Evolutionary conservation across 176 grass and related monocot species (phyloP), one percentile per base, ranked within the genome.

Genomic region (Aegilops sharonensis): DNA sequence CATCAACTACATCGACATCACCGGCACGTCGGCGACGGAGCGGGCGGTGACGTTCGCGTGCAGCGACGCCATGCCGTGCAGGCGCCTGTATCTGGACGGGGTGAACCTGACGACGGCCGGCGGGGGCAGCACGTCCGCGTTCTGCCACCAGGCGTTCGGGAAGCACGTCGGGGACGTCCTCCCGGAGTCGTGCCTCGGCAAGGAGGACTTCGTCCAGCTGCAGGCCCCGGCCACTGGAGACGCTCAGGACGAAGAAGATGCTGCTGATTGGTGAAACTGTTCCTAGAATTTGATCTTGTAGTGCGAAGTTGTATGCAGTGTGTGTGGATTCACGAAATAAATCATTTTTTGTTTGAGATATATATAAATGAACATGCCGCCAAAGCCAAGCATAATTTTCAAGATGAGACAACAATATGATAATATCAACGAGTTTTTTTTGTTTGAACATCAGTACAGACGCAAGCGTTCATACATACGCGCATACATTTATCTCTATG

Each of bases 41-140:
- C 80, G 2, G 34, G 89, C 80, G 10, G 25, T 90, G 9, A 87
- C 43, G 7, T 90, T 90, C 67, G 50, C 85, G 20, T 90, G 89
- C 89, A 90, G 89, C 80, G 85, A 90, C 59, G 27, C 27, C 32
- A 12, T 7, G 85, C 89, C 89, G 60, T 90, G 89, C 75, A 83
- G 5, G 14, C 59, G 3, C 42, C 85, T 84, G 32, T 66, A 45
- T 45, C 66, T 90, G 13, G 32, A 4, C 5, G 72, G 83, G 43
- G 85, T 87, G 74, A 90, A 87, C 75, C 43, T 87, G 66, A 90
- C 80, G 4, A 76, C 4, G 57, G 67, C 23, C 9, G 75, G 48
- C 34, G 89, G 89, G 2, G 43, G 20, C 4, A 79, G 21, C 13
- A 60, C 25, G 31, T 79, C 68, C 5, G 68, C 84, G 14, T 79